Conservation (phyloP, 192 early-diverging fungal genomes). For the Phycomyces blakesleeanus region DNA sequence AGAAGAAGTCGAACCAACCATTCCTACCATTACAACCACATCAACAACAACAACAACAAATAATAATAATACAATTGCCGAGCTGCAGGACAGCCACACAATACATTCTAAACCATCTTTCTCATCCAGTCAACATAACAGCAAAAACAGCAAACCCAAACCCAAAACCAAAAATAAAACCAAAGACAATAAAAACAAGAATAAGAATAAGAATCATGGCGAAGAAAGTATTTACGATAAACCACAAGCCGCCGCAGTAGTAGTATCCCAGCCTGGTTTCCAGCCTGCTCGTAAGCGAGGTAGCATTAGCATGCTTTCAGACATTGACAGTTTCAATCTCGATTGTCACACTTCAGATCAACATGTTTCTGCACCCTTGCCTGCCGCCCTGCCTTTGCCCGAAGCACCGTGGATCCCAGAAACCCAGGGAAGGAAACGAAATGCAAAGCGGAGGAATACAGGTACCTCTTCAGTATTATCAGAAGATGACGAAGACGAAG, state of each 20-base stretch:
- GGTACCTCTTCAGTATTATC: no score
- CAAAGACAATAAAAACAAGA: no score
- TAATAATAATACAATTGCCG: no score
- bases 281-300: slow-evolving; percentile 29
- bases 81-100: not conserved
- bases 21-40: no score
- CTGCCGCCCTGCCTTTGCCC: not conserved
- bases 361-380: not conserved
- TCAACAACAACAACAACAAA: no score
- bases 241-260: no score
- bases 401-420: not conserved
- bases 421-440: slow-evolving; percentile 4
- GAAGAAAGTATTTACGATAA: not conserved
- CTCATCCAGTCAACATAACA: not conserved
- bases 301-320: slow-evolving; percentile 34
- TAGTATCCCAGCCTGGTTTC: not conserved
- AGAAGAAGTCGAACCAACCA: not conserved
- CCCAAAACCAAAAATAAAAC: no score
- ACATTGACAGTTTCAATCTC: slow-evolving; percentile 17
- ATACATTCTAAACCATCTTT: not conserved
- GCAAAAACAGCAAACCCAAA: no score
- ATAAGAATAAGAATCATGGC: not conserved
- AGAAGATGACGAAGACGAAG: slow-evolving; percentile 10
- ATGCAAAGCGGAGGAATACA: slow-evolving; percentile 18
- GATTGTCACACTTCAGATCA: not conserved